phyloP scores from a whole-genome alignment of 371 early-diverging fungal genomes.

The Lichtheimia ornata region DNA sequence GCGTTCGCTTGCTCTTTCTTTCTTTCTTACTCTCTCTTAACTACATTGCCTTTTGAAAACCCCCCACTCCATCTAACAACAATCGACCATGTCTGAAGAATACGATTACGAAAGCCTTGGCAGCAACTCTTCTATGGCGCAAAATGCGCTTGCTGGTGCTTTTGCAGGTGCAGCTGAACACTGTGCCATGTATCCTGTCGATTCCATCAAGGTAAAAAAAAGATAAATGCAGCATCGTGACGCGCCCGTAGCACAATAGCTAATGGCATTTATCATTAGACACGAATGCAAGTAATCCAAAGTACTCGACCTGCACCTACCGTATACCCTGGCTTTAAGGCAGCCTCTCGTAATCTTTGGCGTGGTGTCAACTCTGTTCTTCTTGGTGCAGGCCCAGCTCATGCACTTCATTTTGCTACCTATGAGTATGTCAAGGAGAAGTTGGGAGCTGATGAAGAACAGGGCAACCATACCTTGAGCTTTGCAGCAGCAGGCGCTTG shows the following conservation, averaged over 20 bases:
- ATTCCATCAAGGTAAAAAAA: constrained; percentile 85
- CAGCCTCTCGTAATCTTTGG: constrained; percentile 72
- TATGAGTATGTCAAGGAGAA: constrained; percentile 87
- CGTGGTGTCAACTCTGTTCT: constrained; percentile 91
- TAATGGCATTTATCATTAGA: constrained; percentile 20
- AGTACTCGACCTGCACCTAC: constrained; percentile 16
- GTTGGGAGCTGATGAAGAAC: constrained; percentile 43
- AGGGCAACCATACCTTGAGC: constrained; percentile 64
- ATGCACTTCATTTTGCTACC: constrained; percentile 94
- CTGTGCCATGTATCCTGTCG: constrained; percentile 93
- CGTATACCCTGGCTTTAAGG: constrained; percentile 6
- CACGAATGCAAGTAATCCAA: constrained; percentile 49
- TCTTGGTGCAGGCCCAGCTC: constrained; percentile 94
- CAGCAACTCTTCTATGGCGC: constrained; percentile 70
- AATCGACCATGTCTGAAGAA: constrained; percentile 42
- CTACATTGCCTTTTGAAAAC: background rate
- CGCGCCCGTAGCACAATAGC: background rate
- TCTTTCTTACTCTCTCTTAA: background rate
- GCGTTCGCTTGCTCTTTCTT: background rate
- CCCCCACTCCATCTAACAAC: background rate
- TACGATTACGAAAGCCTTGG: constrained; percentile 92
- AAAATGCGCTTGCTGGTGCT: constrained; percentile 91
- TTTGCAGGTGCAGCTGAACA: constrained; percentile 97
- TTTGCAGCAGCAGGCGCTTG: constrained; percentile 86
- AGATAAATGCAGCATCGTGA: background rate